phyloP scores from a whole-genome alignment of 1,284 basidiomycete genomes.

The Apiotrichum siamense region DNA sequence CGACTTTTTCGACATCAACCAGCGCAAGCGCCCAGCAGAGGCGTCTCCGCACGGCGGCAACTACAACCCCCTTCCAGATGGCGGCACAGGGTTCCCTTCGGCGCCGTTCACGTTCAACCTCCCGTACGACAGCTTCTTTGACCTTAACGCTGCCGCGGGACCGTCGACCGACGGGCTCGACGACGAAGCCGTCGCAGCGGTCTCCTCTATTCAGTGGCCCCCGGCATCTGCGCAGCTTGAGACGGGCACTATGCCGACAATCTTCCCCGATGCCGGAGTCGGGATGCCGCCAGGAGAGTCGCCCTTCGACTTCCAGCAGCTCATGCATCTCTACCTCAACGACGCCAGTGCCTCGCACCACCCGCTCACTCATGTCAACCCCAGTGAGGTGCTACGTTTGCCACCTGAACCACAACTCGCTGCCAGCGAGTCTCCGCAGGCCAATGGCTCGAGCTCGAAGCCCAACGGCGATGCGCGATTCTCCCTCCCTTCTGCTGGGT shows the following conservation, averaged over 20 bases:
- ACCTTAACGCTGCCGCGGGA: constrained; percentile 42
- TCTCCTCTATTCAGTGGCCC: constrained; percentile 4
- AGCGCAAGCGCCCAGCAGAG: constrained; percentile 43
- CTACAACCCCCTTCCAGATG: constrained; percentile 28
- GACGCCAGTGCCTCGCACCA: constrained; percentile 25
- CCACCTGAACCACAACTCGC: constrained; percentile 14
- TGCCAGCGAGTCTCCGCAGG: constrained; percentile 21
- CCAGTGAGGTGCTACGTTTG: constrained; percentile 66
- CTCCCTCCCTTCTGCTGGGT: neutral
- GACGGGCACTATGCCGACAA: constrained; percentile 5
- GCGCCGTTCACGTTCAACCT: constrained; percentile 67
- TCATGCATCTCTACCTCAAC: constrained; percentile 48
- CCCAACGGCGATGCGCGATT: constrained; percentile 21
- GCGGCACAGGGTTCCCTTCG: constrained; percentile 56
- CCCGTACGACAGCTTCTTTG: constrained; percentile 61
- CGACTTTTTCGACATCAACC: constrained; percentile 8
- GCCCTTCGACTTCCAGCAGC: constrained; percentile 46
- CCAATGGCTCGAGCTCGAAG: constrained; percentile 19
- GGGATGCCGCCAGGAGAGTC: constrained; percentile 16
- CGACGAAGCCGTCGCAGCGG: constrained; percentile 16
- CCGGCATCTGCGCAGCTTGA: neutral
- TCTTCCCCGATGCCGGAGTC: constrained; percentile 1
- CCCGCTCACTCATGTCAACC: constrained; percentile 78
- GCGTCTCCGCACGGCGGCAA: constrained; percentile 35
- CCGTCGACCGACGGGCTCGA: neutral